Base-by-base conservation (phyloP, 305 asterid genomes). In the Fraxinus paxiana region DNA sequence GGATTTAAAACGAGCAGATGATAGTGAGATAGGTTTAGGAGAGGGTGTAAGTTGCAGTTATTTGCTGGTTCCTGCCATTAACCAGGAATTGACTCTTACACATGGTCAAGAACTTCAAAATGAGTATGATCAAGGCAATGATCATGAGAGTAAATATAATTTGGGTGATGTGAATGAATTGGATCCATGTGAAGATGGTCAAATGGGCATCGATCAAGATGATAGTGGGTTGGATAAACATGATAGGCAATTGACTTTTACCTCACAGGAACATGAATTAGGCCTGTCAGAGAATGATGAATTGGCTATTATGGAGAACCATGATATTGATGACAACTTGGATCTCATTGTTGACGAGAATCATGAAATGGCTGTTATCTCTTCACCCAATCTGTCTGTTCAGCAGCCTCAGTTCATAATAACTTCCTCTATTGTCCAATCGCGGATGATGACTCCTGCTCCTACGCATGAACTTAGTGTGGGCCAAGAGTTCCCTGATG, bases 401-500 rank as follows among this genome's bases (percentile, higher is more conserved):
- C 80, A 79, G 80, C 92, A 83, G 82, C 80, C 90, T 82, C 87
- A 85, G 30, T 79, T 80, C 76, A 72, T 90, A 72, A 69, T 84
- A n/a, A 84, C 93, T 7, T 74, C 89, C 31, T 90, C 93, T 28
- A 78, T 89, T 69, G 85, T 87, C 54, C 96, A 90, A 78, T 87
- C 87, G 5, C 90, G 92, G 71, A 81, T 87, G 8, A 22, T 33
- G 71, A 54, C 63, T 56, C 86, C 87, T 79, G 82, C 90, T 33
- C 87, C 90, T 2, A 79, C 86, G 10, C 88, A 88, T 76, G 94
- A 91, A 82, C 81, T 92, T 24, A 80, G 61, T 6, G 94, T 91
- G 18, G 97, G 97, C 71, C 94, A 91, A 86, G 95, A 91, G 80
- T 92, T 92, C 80, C 83, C 94, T 35, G 94, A 91, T 79, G 97